Percentiles rank a stretch among this genome's conserved stretches.
Conservation (phyloP, 257 asterid species). For the Phtheirospermum japonicum region DNA sequence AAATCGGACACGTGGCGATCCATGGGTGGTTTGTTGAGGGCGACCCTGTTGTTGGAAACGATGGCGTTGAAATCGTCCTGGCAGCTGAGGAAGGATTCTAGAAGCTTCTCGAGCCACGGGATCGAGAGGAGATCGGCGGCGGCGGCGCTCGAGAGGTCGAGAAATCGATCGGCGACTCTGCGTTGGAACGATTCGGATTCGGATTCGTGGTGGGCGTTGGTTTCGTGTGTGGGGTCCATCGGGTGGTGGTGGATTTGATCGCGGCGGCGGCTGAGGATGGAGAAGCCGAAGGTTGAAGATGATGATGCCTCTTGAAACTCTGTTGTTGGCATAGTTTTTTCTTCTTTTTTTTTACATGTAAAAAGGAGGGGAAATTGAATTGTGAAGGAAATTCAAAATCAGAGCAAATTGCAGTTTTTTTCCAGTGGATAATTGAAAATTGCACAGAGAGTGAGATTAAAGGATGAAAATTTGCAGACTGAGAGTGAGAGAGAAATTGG, state of each 20-base stretch:
- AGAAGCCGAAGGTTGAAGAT: conserved; percentile 33
- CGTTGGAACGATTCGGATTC: conserved; percentile 55
- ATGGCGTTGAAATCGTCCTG: conserved; percentile 60
- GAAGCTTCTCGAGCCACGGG: conserved; percentile 54
- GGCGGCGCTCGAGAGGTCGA: conserved; percentile 38
- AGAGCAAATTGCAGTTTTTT: too few species aligned
- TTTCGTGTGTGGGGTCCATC: conserved; percentile 39
- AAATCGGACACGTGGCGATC: conserved; percentile 44
- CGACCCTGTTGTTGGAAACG: conserved; percentile 34
- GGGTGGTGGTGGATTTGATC: conserved; percentile 53
- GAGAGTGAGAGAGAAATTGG: conserved; percentile 9
- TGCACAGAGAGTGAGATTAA: not conserved
- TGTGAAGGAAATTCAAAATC: too few species aligned
- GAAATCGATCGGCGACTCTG: conserved; percentile 46
- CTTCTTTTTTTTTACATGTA: conserved; percentile 4
- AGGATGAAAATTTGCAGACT: not conserved
- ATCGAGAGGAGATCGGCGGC: conserved; percentile 54
- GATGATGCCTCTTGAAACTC: conserved; percentile 40
- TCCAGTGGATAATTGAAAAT: not conserved
- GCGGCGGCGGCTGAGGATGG: conserved; percentile 48
- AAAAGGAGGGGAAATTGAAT: not conserved
- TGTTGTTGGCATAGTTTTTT: conserved; percentile 43
- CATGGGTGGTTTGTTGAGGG: conserved; percentile 38
- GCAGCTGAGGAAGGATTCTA: conserved; percentile 53
- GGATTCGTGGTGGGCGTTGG: conserved; percentile 34